These are phyloP conservation scores for Ceraceosorus bombacis DNA, from an alignment of 1,284 basidiomycete genomes.

Conservation along the genomic window DNA sequence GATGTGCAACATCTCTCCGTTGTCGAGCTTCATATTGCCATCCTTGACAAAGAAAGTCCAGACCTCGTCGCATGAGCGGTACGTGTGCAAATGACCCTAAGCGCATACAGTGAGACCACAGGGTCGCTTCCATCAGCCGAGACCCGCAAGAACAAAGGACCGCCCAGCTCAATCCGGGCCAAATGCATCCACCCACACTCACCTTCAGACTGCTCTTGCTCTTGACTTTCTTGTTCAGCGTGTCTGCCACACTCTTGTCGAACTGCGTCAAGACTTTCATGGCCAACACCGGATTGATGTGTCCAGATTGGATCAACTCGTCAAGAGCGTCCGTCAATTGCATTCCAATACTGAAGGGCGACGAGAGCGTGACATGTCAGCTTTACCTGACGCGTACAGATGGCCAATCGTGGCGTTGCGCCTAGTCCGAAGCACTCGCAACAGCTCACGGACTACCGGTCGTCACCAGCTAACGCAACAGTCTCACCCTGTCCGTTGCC, in stretches of 20 bases:
- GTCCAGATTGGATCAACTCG: conserved; percentile 92
- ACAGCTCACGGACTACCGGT: too few species aligned
- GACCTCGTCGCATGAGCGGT: conserved; percentile 46
- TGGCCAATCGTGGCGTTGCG: background rate
- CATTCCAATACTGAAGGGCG: conserved; percentile 71
- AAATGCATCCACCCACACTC: background rate
- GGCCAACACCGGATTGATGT: conserved; percentile 92
- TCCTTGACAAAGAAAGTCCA: conserved; percentile 47
- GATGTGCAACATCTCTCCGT: conserved; percentile 37
- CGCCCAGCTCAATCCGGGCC: background rate
- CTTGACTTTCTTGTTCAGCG: conserved; percentile 41
- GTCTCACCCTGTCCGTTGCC: too few species aligned
- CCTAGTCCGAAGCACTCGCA: background rate
- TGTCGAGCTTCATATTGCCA: conserved; percentile 45
- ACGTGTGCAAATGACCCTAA: conserved; percentile 45
- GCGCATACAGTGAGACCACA: background rate
- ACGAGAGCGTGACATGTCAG: background rate
- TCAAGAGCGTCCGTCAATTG: conserved; percentile 97
- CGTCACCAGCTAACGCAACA: too few species aligned
- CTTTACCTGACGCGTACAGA: background rate
- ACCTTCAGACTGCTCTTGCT: conserved; percentile 43
- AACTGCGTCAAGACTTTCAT: conserved; percentile 75
- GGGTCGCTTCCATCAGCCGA: background rate
- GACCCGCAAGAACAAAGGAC: conserved; percentile 3
- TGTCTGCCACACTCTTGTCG: conserved; percentile 45